Conservation (phyloP, 495 filamentous ascomycete species). For the Penicillium daleae region DNA sequence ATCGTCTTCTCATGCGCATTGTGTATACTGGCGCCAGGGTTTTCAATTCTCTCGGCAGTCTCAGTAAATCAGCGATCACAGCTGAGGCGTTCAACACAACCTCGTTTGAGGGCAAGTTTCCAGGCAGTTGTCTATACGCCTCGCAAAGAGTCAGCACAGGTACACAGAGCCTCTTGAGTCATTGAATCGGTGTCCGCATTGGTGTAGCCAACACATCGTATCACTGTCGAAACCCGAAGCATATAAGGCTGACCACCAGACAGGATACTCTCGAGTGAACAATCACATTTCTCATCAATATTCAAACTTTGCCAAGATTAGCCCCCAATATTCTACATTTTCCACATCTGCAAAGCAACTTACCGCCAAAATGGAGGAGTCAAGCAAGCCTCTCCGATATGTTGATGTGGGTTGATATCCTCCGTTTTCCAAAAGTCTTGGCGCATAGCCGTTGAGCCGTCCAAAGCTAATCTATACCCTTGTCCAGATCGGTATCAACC, state of each 20-base stretch:
- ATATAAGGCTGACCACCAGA: conserved; percentile 1
- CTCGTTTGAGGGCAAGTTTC: neutral
- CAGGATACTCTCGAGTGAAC: neutral
- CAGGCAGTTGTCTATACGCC: conserved; percentile 1
- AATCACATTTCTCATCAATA: neutral
- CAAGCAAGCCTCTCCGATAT: conserved; percentile 42
- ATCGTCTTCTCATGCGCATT: conserved; percentile 26
- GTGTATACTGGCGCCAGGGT: conserved; percentile 14
- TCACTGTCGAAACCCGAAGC: neutral
- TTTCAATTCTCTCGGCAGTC: conserved; percentile 23
- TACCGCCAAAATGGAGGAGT: conserved; percentile 39
- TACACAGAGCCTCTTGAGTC: conserved; percentile 8
- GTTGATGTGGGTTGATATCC: conserved; percentile 43
- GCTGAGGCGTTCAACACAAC: conserved; percentile 10
- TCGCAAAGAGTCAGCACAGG: conserved; percentile 6
- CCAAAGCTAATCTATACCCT: neutral
- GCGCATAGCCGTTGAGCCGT: neutral
- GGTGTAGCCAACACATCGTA: neutral
- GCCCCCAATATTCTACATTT: conserved; percentile 12
- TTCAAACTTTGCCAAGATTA: neutral
- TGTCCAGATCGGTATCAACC: conserved; percentile 85
- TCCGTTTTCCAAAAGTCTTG: neutral
- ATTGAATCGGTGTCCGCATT: neutral
- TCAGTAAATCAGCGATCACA: conserved; percentile 19
- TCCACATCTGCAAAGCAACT: neutral